A percentile compares a stretch with the other conserved stretches of the same genome.
These are phyloP conservation scores for Asterophora lycoperdoides DNA, from an alignment of 768 basidiomycete genomes.

Conservation along the genomic window DNA sequence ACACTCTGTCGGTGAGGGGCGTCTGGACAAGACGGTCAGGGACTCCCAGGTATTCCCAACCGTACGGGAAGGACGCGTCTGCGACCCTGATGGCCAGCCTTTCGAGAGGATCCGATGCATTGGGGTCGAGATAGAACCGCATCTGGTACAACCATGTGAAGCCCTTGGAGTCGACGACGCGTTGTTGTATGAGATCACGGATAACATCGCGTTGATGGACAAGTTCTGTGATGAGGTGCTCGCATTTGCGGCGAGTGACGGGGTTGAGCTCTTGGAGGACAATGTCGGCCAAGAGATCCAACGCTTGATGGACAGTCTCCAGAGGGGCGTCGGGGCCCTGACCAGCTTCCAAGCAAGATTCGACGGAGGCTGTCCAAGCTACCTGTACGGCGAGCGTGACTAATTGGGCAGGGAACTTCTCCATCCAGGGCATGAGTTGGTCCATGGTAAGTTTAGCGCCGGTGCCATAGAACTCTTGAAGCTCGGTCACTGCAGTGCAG, in stretches of 20 bases:
- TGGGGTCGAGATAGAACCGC: constrained; percentile 89
- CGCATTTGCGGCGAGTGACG: constrained; percentile 95
- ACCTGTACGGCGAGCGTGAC: constrained; percentile 95
- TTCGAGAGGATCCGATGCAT: constrained; percentile 71
- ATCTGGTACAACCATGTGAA: constrained; percentile 98
- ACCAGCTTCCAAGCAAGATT: constrained; percentile 56
- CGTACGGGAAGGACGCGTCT: constrained; percentile 91
- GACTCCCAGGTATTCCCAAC: constrained; percentile 98
- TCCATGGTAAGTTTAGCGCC: constrained; percentile 55
- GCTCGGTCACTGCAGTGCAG: constrained; percentile 72
- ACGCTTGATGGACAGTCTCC: constrained; percentile 70
- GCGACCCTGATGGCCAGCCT: constrained; percentile 80
- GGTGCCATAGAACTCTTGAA: constrained; percentile 76
- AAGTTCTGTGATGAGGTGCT: constrained; percentile 97
- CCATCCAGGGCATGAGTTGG: constrained; percentile 85
- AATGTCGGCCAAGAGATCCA: constrained; percentile 95
- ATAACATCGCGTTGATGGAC: constrained; percentile 97
- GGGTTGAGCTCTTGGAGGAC: constrained; percentile 86
- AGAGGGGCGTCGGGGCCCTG: constrained; percentile 61
- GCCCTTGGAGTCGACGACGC: constrained; percentile 57
- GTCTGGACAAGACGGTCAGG: constrained; percentile 97
- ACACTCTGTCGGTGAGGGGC: constrained; percentile 94
- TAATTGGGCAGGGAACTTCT: constrained; percentile 91
- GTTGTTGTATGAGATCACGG: constrained; percentile 67
- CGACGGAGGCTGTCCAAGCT: constrained; percentile 88